Evolutionary conservation across 2,329 filamentous ascomycete genomes (phyloP).

Genomic region (Huntiella savannae): DNA sequence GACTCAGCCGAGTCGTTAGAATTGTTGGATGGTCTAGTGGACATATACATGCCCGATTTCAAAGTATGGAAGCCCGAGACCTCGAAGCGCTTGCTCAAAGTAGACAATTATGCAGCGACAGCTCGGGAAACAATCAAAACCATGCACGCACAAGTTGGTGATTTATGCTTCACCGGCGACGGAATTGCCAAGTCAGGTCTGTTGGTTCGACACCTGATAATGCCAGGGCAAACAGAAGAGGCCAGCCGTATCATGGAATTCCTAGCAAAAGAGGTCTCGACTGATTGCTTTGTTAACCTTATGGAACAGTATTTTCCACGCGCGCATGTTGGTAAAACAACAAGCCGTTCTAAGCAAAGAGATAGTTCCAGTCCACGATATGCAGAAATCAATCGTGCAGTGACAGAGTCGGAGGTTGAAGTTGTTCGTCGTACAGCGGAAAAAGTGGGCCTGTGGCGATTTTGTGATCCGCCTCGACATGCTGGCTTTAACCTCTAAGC

Average conservation of each 20-base stretch:
- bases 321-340: constrained; percentile 60
- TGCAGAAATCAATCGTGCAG: constrained; percentile 57
- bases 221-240: constrained; percentile 63
- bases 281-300: constrained; percentile 62
- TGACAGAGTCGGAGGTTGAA: constrained; percentile 44
- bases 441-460: constrained; percentile 57
- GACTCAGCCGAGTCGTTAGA: constrained; percentile 55
- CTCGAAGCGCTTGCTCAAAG: constrained; percentile 55
- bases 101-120: constrained; percentile 52
- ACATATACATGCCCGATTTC: constrained; percentile 80
- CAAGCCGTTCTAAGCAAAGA: constrained; percentile 16
- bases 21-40: constrained; percentile 59
- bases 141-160: constrained; percentile 68
- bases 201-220: constrained; percentile 61
- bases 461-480: constrained; percentile 43
- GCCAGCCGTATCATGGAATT: constrained; percentile 57
- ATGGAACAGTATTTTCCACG: constrained; percentile 79
- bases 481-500: constrained; percentile 30
- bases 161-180: constrained; percentile 64
- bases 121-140: constrained; percentile 60
- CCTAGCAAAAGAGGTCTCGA: constrained; percentile 52
- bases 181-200: constrained; percentile 64
- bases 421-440: constrained; percentile 48
- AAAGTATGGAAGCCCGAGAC: constrained; percentile 56
- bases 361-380: constrained; percentile 38